phyloP scores from a whole-genome alignment of 208 protist genomes.

The Wallacemonas collosoma region DNA sequence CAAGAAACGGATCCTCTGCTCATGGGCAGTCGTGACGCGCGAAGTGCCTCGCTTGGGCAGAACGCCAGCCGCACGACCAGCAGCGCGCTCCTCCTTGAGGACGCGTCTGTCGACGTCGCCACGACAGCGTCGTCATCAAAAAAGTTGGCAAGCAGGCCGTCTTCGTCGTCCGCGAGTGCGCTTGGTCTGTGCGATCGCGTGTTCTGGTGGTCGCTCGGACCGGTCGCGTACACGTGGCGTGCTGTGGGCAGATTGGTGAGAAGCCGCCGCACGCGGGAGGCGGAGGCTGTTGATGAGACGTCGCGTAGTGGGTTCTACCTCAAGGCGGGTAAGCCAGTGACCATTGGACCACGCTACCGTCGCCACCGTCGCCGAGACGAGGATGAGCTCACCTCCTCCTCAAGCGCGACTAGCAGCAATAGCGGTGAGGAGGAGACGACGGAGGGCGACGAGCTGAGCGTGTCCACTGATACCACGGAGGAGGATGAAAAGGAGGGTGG shows the following conservation, averaged over 20 bases:
- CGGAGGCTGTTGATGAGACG: background rate
- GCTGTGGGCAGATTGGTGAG: background rate
- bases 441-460: slow-evolving; percentile 12
- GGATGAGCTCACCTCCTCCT: background rate
- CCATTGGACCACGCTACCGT: background rate
- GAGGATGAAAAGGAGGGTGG: slow-evolving; percentile 33
- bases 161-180: background rate
- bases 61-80: background rate
- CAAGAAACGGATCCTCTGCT: no score
- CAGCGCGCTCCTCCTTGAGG: background rate
- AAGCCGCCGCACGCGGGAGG: background rate
- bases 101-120: background rate
- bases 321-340: slow-evolving; percentile 1
- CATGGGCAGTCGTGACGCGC: no score
- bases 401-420: background rate
- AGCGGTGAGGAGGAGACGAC: background rate
- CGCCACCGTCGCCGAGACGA: background rate
- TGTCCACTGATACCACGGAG: slow-evolving; percentile 26
- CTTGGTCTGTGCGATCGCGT: background rate
- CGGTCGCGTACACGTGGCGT: slow-evolving; percentile 13
- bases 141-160: background rate
- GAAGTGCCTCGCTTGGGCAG: background rate
- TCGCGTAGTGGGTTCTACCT: slow-evolving; percentile 11
- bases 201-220: slow-evolving; percentile 14
- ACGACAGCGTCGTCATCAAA: no score